Base-by-base conservation (phyloP, 257 asterid genomes). In the Scutellaria baicalensis region DNA sequence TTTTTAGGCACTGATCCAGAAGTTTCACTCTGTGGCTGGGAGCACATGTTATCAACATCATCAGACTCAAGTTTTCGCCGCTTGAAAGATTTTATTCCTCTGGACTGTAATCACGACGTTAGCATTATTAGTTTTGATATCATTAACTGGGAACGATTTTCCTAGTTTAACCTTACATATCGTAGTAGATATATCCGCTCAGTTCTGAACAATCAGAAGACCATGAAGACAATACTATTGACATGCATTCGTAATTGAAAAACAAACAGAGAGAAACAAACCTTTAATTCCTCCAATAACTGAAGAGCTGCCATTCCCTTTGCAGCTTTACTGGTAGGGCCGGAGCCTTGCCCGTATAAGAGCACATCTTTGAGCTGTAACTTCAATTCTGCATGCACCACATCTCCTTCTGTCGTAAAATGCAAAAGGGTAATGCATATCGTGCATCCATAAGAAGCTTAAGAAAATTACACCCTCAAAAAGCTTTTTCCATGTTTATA, bases 221-320 rank as follows among this genome's bases (percentile, higher is more conserved):
- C 20, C 18, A 27, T 6, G 38, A 10, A 4, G 59, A 16, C 5
- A 16, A 45, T 6, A 45, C 27, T 23, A 1, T 23, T 23, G 27
- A 1, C 27, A 23, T 23, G 27, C 27, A 23, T 23, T 23, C 2
- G 27, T 23, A 33, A 8, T 10, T 16, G 31, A 17, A 8, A 18
- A 54, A n/a, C 42, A 55, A n/a, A 51, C n/a, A 72, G 43, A 68
- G 27, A 20, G 16, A 64, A 66, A 90, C 95, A 59, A 66, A 94
- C 99, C 99, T 94, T 91, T 64, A 91, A 83, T 64, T 85, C 61
- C 82, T 89, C 83, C 81, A 94, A 74, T 77, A 94, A 59, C 55
- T 44, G 69, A 77, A 83, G 81, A 67, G 99, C 89, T 6, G 99
- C 97, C 86, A 84, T 87, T 70, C 93, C 99, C 78, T 72, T 86